Conservation (phyloP, 768 basidiomycete species). For the Phlebiopsis gigantea region DNA sequence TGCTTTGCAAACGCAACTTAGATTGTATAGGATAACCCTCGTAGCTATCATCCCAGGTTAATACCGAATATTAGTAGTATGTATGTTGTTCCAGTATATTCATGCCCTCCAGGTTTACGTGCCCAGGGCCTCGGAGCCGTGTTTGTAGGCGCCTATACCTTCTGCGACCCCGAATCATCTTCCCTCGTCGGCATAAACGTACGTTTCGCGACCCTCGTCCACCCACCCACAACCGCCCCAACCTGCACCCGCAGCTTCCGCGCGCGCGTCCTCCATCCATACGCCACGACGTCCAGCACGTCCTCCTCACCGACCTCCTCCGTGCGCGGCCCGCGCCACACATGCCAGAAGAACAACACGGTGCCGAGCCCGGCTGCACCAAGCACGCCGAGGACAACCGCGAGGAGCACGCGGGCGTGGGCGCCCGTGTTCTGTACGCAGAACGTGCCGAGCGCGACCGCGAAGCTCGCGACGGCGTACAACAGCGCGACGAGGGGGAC, state of each 20-base stretch:
- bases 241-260: not conserved
- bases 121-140: too few species aligned
- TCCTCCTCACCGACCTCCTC: constrained; percentile 9
- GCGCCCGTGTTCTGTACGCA: constrained; percentile 14
- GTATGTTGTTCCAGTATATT: too few species aligned
- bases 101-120: too few species aligned
- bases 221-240: not conserved
- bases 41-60: too few species aligned
- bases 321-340: constrained; percentile 16
- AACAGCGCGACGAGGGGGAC: constrained; percentile 21
- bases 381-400: constrained; percentile 12
- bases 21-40: too few species aligned
- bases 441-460: constrained; percentile 17
- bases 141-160: too few species aligned
- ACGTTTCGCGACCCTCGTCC: too few species aligned
- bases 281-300: not conserved
- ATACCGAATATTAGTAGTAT: too few species aligned
- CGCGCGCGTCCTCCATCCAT: not conserved
- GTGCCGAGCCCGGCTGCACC: constrained; percentile 9
- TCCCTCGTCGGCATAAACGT: too few species aligned
- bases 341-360: constrained; percentile 23
- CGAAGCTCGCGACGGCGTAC: constrained; percentile 22
- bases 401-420: constrained; percentile 11
- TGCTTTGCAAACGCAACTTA: constrained; percentile 30
- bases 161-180: too few species aligned